These are phyloP conservation scores for Isoetes taiwanensis DNA, from an alignment of 75 land plant genomes.

Conservation along the genomic window DNA sequence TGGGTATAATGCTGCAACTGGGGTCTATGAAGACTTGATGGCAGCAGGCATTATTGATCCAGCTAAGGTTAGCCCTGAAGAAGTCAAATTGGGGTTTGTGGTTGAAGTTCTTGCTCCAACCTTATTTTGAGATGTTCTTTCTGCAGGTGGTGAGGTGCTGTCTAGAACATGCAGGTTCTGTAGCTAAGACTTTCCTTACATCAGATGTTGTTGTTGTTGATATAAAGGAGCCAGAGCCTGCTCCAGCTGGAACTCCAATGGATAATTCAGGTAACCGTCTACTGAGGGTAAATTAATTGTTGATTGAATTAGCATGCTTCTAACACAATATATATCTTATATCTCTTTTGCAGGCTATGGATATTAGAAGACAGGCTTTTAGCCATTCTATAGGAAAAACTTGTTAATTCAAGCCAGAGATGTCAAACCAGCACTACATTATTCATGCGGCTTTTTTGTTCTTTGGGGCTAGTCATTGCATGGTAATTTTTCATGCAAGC, in stretches of 20 bases:
- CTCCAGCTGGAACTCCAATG: constrained; percentile 50
- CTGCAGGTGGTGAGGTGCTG: constrained; percentile 78
- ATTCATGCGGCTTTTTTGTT: too few relatives aligned
- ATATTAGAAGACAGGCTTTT: too few relatives aligned
- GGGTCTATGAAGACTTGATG: constrained; percentile 70
- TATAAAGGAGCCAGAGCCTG: constrained; percentile 64
- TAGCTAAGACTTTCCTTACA: constrained; percentile 74
- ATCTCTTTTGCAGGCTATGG: too few relatives aligned
- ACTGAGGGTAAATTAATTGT: too few relatives aligned
- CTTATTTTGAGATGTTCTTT: not conserved
- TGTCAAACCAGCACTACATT: too few relatives aligned
- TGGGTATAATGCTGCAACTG: constrained; percentile 86
- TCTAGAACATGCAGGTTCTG: constrained; percentile 83
- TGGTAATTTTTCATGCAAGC: too few relatives aligned
- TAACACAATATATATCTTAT: too few relatives aligned
- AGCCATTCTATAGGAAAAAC: too few relatives aligned
- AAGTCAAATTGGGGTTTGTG: not conserved
- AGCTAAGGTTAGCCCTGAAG: constrained; percentile 46
- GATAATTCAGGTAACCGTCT: constrained; percentile 50
- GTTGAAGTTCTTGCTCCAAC: not conserved
- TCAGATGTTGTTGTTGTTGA: constrained; percentile 81
- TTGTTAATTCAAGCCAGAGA: too few relatives aligned
- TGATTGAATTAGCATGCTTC: too few relatives aligned
- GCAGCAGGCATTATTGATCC: constrained; percentile 85
- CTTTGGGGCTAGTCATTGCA: too few relatives aligned